A percentile compares a stretch with the other conserved stretches of the same genome.
These are phyloP conservation scores for Ploettnerulaceae sp. DNA, from an alignment of 2,329 filamentous ascomycete species.

Conservation along the genomic window DNA sequence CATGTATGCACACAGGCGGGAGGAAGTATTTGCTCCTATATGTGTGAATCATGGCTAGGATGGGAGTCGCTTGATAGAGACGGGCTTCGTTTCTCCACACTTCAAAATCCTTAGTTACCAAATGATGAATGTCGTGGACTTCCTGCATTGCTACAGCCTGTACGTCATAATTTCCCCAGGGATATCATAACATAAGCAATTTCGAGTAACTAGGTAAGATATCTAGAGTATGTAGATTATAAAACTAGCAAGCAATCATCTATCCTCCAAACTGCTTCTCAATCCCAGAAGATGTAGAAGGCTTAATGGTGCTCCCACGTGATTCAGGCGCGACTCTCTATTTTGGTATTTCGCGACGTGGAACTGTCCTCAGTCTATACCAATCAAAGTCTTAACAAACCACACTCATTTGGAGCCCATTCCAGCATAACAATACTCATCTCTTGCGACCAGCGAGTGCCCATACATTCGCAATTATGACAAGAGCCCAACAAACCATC, in stretches of 20 bases:
- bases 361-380: slow-evolving; percentile 6
- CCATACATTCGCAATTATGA: slow-evolving; percentile 60
- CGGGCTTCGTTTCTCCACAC: too few species aligned
- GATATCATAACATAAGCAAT: too few species aligned
- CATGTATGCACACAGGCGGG: too few species aligned
- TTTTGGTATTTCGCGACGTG: slow-evolving; percentile 13
- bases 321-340: slow-evolving; percentile 12
- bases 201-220: too few species aligned
- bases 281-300: background rate
- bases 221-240: too few species aligned
- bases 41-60: too few species aligned
- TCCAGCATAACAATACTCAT: background rate
- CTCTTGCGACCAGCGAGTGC: background rate
- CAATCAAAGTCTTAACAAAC: slow-evolving; percentile 25
- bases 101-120: too few species aligned
- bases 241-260: background rate
- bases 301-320: slow-evolving; percentile 14
- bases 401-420: slow-evolving; percentile 28
- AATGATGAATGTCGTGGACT: too few species aligned
- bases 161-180: too few species aligned
- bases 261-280: background rate
- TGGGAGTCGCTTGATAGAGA: too few species aligned
- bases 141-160: too few species aligned
- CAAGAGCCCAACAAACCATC: slow-evolving; percentile 87
- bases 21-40: too few species aligned